Conservation (phyloP, 108 stramenopile species). For the Seminavis robusta region DNA sequence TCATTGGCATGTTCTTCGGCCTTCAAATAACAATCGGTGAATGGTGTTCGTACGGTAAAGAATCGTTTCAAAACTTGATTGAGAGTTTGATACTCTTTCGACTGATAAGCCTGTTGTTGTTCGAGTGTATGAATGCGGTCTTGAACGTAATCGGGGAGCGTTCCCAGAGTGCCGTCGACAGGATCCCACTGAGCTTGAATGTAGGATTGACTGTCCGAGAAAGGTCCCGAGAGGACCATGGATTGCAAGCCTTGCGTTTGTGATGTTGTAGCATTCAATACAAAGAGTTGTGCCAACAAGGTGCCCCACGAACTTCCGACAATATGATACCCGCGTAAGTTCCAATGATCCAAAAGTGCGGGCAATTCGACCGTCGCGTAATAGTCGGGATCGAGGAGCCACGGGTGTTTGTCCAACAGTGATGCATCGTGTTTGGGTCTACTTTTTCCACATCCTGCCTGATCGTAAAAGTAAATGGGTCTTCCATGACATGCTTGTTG, state of each 20-base stretch:
- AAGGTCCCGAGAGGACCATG: slow-evolving; percentile 44
- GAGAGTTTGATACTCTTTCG: slow-evolving; percentile 33
- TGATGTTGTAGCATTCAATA: no score
- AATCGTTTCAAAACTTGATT: slow-evolving; percentile 16
- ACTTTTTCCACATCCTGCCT: slow-evolving; percentile 41
- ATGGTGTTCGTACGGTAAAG: slow-evolving; percentile 37
- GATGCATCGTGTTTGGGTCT: slow-evolving; percentile 9
- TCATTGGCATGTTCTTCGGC: slow-evolving; percentile 11
- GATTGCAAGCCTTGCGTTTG: no score
- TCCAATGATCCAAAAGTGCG: neutral
- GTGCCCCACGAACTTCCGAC: neutral
- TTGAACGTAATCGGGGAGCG: slow-evolving; percentile 36
- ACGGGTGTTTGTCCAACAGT: no score
- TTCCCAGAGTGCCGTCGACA: slow-evolving; percentile 21
- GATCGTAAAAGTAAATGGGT: slow-evolving; percentile 48
- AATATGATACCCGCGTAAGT: neutral
- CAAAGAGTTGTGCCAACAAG: neutral
- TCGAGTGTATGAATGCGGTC: slow-evolving; percentile 28
- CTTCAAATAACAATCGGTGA: slow-evolving; percentile 28
- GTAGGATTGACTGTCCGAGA: slow-evolving; percentile 30
- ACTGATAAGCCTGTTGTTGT: slow-evolving; percentile 19
- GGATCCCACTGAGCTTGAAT: slow-evolving; percentile 37
- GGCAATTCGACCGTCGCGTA: neutral
- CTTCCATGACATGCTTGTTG: slow-evolving; percentile 43
- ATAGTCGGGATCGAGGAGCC: neutral